A percentile compares a stretch with the other conserved stretches of the same genome.
phyloP scores from a whole-genome alignment of 2,329 filamentous ascomycete species.

The Rutstroemia sp. region DNA sequence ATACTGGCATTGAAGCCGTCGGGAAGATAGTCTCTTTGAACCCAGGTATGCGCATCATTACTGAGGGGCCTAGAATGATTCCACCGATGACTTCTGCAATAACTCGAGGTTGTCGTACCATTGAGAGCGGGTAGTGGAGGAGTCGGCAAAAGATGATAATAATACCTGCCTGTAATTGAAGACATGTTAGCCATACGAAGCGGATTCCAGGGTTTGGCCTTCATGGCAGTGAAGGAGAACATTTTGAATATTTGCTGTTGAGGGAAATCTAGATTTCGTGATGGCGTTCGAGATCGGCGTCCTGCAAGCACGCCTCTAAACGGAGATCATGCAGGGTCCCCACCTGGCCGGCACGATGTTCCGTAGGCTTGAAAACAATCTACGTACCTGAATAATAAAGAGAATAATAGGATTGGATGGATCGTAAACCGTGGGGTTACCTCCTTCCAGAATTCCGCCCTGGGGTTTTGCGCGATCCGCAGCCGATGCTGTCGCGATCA shows the following conservation, averaged over 20 bases:
- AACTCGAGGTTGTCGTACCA: constrained; percentile 71
- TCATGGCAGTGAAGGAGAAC: not conserved
- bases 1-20: constrained; percentile 60
- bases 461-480: constrained; percentile 34
- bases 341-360: not conserved
- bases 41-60: constrained; percentile 77
- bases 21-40: constrained; percentile 77
- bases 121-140: constrained; percentile 69
- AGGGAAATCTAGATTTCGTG: not conserved
- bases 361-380: not conserved
- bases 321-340: not conserved
- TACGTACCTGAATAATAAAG: constrained; percentile 60
- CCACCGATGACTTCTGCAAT: constrained; percentile 83
- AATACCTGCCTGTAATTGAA: constrained; percentile 48
- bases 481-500: constrained; percentile 8
- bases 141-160: constrained; percentile 70
- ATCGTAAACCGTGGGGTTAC: constrained; percentile 54
- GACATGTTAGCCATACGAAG: not conserved
- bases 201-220: not conserved
- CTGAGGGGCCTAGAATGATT: constrained; percentile 77
- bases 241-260: not conserved
- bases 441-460: constrained; percentile 56
- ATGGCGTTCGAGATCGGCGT: not conserved
- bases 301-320: not conserved
- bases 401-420: constrained; percentile 57